Base-by-base conservation (phyloP, 345 rosid species). In the Durio zibethinus region DNA sequence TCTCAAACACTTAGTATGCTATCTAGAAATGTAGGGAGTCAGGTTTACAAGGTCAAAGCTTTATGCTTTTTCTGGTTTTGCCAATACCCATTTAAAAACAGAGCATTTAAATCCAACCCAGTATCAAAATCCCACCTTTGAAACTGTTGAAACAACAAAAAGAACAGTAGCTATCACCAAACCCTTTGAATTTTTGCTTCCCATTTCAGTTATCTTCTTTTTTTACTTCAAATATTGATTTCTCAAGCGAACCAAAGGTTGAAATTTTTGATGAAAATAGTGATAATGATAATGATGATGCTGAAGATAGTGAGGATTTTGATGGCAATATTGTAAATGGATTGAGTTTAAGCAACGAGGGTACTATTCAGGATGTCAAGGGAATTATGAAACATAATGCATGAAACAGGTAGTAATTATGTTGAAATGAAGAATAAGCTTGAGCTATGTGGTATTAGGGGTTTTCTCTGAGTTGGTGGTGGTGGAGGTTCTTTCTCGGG, bases 391-490 rank as follows among this genome's bases (percentile, higher is more conserved):
- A 79, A 83, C 77, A 80, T 90, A 52, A 36, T 92, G 77, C 78
- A 69, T 48, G 86, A 80, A 73, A 78, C 82, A 43, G 80, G 88
- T 43, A 76, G 42, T 35, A 76, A 83, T 74, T 79, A 79, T 5
- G 83, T 81, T 76, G 89, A 88, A 68, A 74, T 83, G 79, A 89
- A 82, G 78, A 64, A 77, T 68, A 86, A 79, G 88, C 88, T 92
- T 75, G 92, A 89, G 83, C 82, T 83, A 42, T 90, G 90, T 80
- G 83, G 82, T 12, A 80, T 92, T 92, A 73, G 80, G 76, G 77
- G 89, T 81, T 20, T 80, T 93, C 14, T 84, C 84, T 35, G 92
- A 86, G 80, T 72, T 92, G 82, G 94, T 93, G 82, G 94, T 93
- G n/a, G 80, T 79, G 7, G 92, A 92, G 84, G 88, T 92, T 73